Conservation (phyloP, 2,329 filamentous ascomycete species). For the Xylaria sp. region DNA sequence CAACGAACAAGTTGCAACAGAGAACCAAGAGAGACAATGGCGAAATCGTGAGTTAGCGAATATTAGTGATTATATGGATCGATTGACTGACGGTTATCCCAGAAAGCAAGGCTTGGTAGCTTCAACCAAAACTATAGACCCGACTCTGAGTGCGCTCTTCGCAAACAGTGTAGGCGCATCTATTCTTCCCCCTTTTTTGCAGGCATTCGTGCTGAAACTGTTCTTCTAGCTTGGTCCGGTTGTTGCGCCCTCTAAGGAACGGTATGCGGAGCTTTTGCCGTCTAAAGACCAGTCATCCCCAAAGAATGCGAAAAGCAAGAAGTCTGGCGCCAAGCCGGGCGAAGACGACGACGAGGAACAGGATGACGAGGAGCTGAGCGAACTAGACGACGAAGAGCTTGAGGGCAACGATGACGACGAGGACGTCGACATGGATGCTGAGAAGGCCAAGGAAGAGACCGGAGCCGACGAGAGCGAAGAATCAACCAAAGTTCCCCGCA, state of each 20-base stretch:
- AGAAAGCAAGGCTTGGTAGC: constrained; percentile 40
- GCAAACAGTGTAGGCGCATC: constrained; percentile 59
- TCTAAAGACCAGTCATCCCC: constrained; percentile 33
- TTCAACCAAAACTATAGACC: constrained; percentile 57
- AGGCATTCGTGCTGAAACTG: constrained; percentile 5
- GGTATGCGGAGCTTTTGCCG: constrained; percentile 38
- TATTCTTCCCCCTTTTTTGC: neutral
- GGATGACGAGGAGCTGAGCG: constrained; percentile 40
- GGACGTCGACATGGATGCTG: constrained; percentile 36
- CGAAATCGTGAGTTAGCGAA: constrained; percentile 27
- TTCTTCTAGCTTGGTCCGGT: constrained; percentile 46
- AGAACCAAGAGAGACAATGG: constrained; percentile 24
- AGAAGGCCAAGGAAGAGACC: constrained; percentile 34
- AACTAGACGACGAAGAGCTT: constrained; percentile 36
- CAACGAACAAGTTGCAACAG: neutral
- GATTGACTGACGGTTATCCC: constrained; percentile 16
- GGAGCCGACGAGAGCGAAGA: constrained; percentile 41
- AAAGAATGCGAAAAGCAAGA: constrained; percentile 11
- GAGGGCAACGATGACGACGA: constrained; percentile 37
- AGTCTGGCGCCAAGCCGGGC: constrained; percentile 1
- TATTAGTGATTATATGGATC: neutral
- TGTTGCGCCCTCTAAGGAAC: constrained; percentile 40
- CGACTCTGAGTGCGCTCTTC: constrained; percentile 64
- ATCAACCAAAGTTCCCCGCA: constrained; percentile 39
- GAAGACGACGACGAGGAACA: constrained; percentile 33